Base-by-base conservation (phyloP, 2,329 filamentous ascomycete genomes). In the Huntiella decipiens region DNA sequence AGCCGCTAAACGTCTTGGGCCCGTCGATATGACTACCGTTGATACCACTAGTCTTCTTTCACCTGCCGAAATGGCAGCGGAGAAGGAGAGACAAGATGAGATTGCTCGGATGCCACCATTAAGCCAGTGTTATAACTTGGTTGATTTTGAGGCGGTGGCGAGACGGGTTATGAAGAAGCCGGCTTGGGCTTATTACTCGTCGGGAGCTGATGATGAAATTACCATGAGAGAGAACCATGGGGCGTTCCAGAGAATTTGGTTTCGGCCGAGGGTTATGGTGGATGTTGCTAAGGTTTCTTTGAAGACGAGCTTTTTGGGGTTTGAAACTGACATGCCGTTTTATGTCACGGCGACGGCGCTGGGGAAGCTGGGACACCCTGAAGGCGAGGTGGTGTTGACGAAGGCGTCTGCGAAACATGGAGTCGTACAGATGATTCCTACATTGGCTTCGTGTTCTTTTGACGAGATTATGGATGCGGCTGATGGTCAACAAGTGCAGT, bases 381-480 rank as follows among this genome's bases (percentile, higher is more conserved):
- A 96, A 61, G 91, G 91, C 54, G 91, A 98, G 62, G 86, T 95
- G 4, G 69, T 94, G 7, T 72, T 98, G 48, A 96, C 91, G 0
- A 73, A 78, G 48, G 86, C 85, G 12, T 80, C 91, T 2, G 71
- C 73, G 58, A 83, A 81, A 57, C 88, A 96, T 68, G 76, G 87
- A 57, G 80, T 96, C 44, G 74, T 96, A 51, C 91, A 98, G 63
- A 98, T 98, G 91, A 96, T 98, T 51, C 91, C 91, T 2, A 98
- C 91, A 3, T 71, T 98, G 5, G 91, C 91, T 2, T 95, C 86
- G 2, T 96, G 91, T 66, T 91, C 86, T 1, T 95, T 98, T 56
- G 91, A 98, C 64, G 88, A 98, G 63, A 94, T 98, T 50, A 68
- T 92, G 52, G 91, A 96, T 60, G 91, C 87, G 13, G 74, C 71